A percentile compares a stretch with the other conserved stretches of the same genome.
Conservation (phyloP, 2,329 filamentous ascomycete species). For the Colletotrichum lindemuthianum region DNA sequence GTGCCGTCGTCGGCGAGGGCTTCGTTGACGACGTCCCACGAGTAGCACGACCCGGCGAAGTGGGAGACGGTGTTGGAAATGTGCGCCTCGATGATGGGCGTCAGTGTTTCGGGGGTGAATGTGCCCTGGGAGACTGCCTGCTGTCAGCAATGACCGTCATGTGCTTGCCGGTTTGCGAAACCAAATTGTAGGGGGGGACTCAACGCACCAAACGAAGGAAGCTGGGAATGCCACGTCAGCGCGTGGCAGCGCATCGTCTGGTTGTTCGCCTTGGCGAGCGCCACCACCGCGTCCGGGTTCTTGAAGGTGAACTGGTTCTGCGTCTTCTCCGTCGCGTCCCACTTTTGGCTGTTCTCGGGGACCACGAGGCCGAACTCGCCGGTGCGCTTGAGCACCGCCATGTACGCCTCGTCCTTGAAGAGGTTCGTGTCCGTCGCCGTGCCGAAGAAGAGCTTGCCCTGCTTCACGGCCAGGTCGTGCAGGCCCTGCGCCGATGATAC, state of each 20-base stretch:
- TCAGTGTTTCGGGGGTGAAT: constrained; percentile 61
- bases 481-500: constrained; percentile 47
- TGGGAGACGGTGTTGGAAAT: constrained; percentile 56
- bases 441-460: constrained; percentile 68
- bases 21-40: constrained; percentile 65
- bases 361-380: constrained; percentile 71
- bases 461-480: constrained; percentile 59
- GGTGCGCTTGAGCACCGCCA: constrained; percentile 60
- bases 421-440: constrained; percentile 67
- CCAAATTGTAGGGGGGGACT: neutral
- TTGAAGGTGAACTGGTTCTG: constrained; percentile 68
- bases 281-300: constrained; percentile 60
- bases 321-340: constrained; percentile 68
- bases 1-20: constrained; percentile 65
- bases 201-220: constrained; percentile 54
- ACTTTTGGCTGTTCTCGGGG: constrained; percentile 69
- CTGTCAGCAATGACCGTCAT: constrained; percentile 44
- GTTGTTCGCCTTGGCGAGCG: constrained; percentile 51
- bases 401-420: constrained; percentile 59
- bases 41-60: constrained; percentile 57
- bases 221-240: constrained; percentile 71
- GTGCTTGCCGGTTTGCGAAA: too few relatives aligned
- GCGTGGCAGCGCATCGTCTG: constrained; percentile 69
- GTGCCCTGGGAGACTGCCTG: constrained; percentile 65
- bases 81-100: constrained; percentile 59